These are phyloP conservation scores for Yarrowia alimentaria DNA, from an alignment of 805 yeast species.

Conservation along the genomic window DNA sequence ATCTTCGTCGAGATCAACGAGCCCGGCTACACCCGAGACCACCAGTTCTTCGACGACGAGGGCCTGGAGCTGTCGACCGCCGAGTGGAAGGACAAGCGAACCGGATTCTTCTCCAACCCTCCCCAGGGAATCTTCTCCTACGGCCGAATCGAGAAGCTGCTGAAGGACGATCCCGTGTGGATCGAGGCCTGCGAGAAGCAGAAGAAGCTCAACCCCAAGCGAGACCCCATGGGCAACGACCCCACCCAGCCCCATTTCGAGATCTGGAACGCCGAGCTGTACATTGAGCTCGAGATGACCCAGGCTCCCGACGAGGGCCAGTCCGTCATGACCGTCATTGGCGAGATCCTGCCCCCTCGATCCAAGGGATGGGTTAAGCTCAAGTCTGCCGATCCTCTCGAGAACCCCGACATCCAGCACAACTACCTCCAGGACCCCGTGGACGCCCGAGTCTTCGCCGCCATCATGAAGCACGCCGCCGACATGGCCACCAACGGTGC, in stretches of 20 bases:
- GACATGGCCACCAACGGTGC: conserved; percentile 38
- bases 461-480: conserved; percentile 39
- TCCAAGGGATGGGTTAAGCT: conserved; percentile 37
- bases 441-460: conserved; percentile 40
- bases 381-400: conserved; percentile 35
- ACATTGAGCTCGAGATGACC: conserved; percentile 25
- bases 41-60: conserved; percentile 26
- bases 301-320: conserved; percentile 34
- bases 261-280: conserved; percentile 37
- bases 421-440: conserved; percentile 39
- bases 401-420: conserved; percentile 36
- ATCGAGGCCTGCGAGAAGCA: conserved; percentile 29
- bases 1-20: conserved; percentile 26
- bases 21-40: conserved; percentile 24
- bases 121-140: conserved; percentile 27
- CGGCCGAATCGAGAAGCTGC: conserved; percentile 33
- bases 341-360: conserved; percentile 38
- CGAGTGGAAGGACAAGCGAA: conserved; percentile 28
- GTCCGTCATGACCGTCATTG: conserved; percentile 37
- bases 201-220: conserved; percentile 37
- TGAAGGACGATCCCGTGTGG: conserved; percentile 33
- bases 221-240: conserved; percentile 37
- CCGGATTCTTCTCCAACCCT: conserved; percentile 28
- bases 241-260: conserved; percentile 38
- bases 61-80: conserved; percentile 26